Evolutionary conservation across 441 rosid genomes (phyloP).

Genomic region (Kokia cookei): DNA sequence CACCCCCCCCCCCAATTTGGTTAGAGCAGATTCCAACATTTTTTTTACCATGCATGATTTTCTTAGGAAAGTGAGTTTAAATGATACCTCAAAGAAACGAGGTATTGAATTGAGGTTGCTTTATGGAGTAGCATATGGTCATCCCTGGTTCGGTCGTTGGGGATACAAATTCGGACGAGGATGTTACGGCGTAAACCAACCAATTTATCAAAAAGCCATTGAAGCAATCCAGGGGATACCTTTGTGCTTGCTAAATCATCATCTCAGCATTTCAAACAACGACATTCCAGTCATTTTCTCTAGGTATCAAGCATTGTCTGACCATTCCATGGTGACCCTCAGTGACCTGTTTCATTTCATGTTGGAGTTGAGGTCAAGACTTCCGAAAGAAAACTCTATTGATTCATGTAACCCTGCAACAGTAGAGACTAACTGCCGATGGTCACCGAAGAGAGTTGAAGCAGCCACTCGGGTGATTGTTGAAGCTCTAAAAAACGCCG

Average conservation of each 20-base stretch:
- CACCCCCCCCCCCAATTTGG: not conserved
- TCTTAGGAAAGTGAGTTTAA: constrained; percentile 18
- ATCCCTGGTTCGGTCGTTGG: not conserved
- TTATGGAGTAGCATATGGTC: constrained; percentile 26
- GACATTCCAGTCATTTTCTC: constrained; percentile 54
- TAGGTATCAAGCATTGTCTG: constrained; percentile 67
- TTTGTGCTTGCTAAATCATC: constrained; percentile 43
- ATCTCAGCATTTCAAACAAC: constrained; percentile 29
- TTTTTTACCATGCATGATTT: not conserved
- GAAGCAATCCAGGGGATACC: constrained; percentile 62
- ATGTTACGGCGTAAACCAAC: constrained; percentile 26
- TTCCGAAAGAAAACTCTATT: constrained; percentile 44
- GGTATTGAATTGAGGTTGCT: constrained; percentile 78
- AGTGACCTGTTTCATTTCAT: constrained; percentile 70
- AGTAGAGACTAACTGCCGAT: constrained; percentile 54
- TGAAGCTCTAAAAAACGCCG: constrained; percentile 58
- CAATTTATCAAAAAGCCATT: constrained; percentile 63
- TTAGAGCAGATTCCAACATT: constrained; percentile 38
- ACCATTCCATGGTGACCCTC: constrained; percentile 42
- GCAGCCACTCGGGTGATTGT: constrained; percentile 81
- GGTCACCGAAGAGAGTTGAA: constrained; percentile 85
- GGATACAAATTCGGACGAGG: constrained; percentile 35
- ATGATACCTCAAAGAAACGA: constrained; percentile 56
- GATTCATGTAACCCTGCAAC: constrained; percentile 31
- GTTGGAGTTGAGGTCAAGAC: constrained; percentile 50